Evolutionary conservation across 2,329 filamentous ascomycete genomes (phyloP).

Genomic region (Penicillium sp.): DNA sequence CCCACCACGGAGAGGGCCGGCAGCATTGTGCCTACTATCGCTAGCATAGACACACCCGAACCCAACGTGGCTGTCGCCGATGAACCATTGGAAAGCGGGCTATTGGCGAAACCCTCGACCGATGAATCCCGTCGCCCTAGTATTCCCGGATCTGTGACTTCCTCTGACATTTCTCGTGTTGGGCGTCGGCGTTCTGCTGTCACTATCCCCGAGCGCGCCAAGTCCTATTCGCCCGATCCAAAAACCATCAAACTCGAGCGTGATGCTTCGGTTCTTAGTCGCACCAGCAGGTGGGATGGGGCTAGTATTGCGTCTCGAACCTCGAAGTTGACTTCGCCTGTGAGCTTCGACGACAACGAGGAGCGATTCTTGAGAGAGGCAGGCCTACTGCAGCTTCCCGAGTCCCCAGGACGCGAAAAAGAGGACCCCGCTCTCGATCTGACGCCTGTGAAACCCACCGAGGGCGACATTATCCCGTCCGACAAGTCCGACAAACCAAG

Average conservation of each 20-base stretch:
- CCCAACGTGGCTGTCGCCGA: constrained; percentile 15
- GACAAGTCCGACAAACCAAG: constrained; percentile 56
- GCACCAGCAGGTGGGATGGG: constrained; percentile 37
- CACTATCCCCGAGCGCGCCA: constrained; percentile 29
- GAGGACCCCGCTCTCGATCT: constrained; percentile 43
- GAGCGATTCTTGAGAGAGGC: constrained; percentile 67
- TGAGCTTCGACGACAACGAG: constrained; percentile 64
- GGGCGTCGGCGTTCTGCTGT: constrained; percentile 32
- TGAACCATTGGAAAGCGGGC: constrained; percentile 15
- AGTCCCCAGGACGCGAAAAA: constrained; percentile 41
- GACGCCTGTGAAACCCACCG: constrained; percentile 45
- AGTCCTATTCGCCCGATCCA: constrained; percentile 26
- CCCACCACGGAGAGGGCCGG: constrained; percentile 22
- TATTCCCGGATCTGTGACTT: constrained; percentile 33
- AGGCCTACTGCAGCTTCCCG: constrained; percentile 59
- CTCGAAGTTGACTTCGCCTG: constrained; percentile 37
- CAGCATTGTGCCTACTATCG: constrained; percentile 25
- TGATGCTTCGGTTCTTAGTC: constrained; percentile 42
- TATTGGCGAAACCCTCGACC: constrained; percentile 24
- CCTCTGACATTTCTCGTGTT: constrained; percentile 30
- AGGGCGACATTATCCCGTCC: constrained; percentile 34
- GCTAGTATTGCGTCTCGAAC: constrained; percentile 36
- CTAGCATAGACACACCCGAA: constrained; percentile 25
- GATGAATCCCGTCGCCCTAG: constrained; percentile 35
- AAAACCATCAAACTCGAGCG: constrained; percentile 33